Conservation (phyloP, 78 protist species). For the Parvularia atlantis region DNA sequence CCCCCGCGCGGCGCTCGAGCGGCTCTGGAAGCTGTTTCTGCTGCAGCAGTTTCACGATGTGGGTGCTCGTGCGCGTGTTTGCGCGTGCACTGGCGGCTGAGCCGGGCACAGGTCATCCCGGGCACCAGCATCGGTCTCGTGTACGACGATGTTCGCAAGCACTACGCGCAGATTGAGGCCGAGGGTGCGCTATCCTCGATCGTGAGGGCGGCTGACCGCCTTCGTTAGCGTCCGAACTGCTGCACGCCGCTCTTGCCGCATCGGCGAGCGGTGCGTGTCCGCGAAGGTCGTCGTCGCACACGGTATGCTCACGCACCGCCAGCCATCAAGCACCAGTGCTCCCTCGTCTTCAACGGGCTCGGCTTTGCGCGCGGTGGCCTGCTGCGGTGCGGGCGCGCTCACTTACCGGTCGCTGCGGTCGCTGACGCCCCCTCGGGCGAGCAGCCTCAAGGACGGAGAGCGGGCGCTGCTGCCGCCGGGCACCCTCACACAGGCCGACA, state of each 20-base stretch:
- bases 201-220: not conserved
- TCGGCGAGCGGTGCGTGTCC: not conserved
- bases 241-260: not conserved
- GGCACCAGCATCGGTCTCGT: slow-evolving; percentile 52
- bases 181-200: not conserved
- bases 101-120: too few species aligned
- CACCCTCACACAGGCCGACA: too few species aligned
- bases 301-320: not conserved
- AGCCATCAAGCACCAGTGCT: too few species aligned
- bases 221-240: not conserved
- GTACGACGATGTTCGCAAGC: slow-evolving; percentile 27
- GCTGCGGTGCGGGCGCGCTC: too few species aligned
- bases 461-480: too few species aligned
- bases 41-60: slow-evolving; percentile 75
- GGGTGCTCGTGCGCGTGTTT: too few species aligned
- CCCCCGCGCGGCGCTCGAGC: slow-evolving; percentile 7
- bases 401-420: too few species aligned
- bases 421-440: too few species aligned
- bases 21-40: slow-evolving; percentile 48
- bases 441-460: too few species aligned
- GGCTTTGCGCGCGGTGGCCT: too few species aligned
- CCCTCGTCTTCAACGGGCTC: too few species aligned
- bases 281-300: not conserved
- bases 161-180: slow-evolving; percentile 15
- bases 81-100: too few species aligned